Evolutionary conservation across 495 filamentous ascomycete genomes (phyloP).

Genomic region (Melanomma pulvis-pyrius): DNA sequence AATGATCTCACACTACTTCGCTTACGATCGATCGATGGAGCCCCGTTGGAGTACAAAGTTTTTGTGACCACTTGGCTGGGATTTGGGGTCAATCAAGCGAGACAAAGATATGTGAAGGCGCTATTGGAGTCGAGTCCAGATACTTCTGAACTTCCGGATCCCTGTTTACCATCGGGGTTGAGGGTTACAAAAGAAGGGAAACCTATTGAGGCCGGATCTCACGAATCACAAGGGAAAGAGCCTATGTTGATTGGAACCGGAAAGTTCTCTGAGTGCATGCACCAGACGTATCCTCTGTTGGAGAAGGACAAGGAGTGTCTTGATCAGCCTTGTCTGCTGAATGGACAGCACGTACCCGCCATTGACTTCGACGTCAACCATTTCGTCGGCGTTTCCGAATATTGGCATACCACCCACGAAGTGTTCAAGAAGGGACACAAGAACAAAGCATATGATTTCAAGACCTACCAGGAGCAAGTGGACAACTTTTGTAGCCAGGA

Average conservation of each 20-base stretch:
- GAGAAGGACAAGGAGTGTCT: slow-evolving; percentile 86
- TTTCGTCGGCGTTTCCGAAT: slow-evolving; percentile 97
- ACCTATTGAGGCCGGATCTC: slow-evolving; percentile 45
- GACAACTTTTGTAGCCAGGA: slow-evolving; percentile 80
- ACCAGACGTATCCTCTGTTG: slow-evolving; percentile 79
- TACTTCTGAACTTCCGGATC: slow-evolving; percentile 77
- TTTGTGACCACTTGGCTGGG: slow-evolving; percentile 97
- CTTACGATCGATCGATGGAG: slow-evolving; percentile 78
- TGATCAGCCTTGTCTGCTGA: slow-evolving; percentile 83
- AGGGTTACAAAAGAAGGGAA: slow-evolving; percentile 59
- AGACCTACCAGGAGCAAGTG: slow-evolving; percentile 85
- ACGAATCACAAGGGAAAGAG: slow-evolving; percentile 44
- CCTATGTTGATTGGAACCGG: slow-evolving; percentile 77
- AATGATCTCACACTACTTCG: slow-evolving; percentile 86
- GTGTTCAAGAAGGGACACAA: slow-evolving; percentile 81
- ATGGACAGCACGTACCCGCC: slow-evolving; percentile 87
- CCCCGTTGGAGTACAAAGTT: slow-evolving; percentile 75
- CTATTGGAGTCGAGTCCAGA: slow-evolving; percentile 62
- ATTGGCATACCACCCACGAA: slow-evolving; percentile 98
- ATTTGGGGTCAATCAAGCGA: slow-evolving; percentile 90
- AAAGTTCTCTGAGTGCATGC: slow-evolving; percentile 80
- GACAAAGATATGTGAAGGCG: slow-evolving; percentile 74
- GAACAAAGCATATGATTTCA: slow-evolving; percentile 87
- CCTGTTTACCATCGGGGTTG: slow-evolving; percentile 82
- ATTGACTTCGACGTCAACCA: slow-evolving; percentile 99